A percentile compares a stretch with the other conserved stretches of the same genome.
phyloP scores from a whole-genome alignment of 768 basidiomycete genomes.

The Hypholoma fasciculare region DNA sequence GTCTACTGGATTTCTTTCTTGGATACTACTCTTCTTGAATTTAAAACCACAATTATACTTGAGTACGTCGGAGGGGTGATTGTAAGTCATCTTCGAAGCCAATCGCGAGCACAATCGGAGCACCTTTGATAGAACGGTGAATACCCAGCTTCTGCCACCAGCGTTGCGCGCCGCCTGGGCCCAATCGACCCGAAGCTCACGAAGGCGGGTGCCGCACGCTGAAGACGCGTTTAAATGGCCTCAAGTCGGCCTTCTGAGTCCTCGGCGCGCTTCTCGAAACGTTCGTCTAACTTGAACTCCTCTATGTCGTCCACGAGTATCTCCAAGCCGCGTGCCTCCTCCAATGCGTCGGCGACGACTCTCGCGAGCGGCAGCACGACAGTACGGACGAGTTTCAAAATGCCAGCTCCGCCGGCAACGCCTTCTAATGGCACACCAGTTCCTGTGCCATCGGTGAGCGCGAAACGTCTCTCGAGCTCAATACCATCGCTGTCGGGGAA shows the following conservation, averaged over 20 bases:
- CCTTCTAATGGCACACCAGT: conserved; percentile 49
- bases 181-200: neutral
- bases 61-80: neutral
- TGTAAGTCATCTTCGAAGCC: neutral
- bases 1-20: neutral
- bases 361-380: conserved; percentile 51
- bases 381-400: conserved; percentile 35
- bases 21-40: neutral
- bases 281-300: conserved; percentile 40
- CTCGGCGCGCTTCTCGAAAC: conserved; percentile 50
- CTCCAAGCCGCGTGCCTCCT: conserved; percentile 54
- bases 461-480: conserved; percentile 38
- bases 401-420: conserved; percentile 34
- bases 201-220: neutral
- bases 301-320: conserved; percentile 30
- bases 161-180: neutral
- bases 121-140: neutral
- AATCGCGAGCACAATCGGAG: neutral
- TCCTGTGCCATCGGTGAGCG: conserved; percentile 22
- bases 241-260: conserved; percentile 3
- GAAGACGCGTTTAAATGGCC: conserved; percentile 5
- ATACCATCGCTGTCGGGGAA: conserved; percentile 36
- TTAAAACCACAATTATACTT: neutral
- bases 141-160: neutral
- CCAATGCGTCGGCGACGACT: conserved; percentile 46